These are phyloP conservation scores for Hypoxylon sp. DNA, from an alignment of 2,329 filamentous ascomycete species.

Conservation along the genomic window DNA sequence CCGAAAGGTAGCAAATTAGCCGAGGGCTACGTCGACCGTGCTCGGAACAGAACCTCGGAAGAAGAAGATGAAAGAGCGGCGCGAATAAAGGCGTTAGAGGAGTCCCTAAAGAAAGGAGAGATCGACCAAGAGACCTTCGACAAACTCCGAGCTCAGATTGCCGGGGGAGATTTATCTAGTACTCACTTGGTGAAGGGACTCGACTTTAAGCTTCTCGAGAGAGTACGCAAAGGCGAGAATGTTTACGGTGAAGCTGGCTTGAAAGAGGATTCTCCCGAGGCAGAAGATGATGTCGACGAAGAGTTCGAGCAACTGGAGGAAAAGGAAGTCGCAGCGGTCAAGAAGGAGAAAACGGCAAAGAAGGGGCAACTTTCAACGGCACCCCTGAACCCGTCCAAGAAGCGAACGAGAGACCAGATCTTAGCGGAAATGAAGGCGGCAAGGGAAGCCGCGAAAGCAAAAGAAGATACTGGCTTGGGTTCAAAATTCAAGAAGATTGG, in stretches of 20 bases:
- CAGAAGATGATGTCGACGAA: constrained; percentile 70
- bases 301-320: constrained; percentile 72
- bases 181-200: constrained; percentile 94
- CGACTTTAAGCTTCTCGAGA: constrained; percentile 83
- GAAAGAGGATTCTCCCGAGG: constrained; percentile 49
- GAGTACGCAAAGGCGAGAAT: constrained; percentile 77
- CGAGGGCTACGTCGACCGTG: constrained; percentile 85
- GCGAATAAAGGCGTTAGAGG: constrained; percentile 82
- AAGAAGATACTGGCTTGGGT: constrained; percentile 65
- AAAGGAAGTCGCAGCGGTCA: constrained; percentile 65
- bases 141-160: constrained; percentile 78
- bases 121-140: constrained; percentile 86
- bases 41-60: constrained; percentile 71
- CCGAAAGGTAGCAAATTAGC: constrained; percentile 87
- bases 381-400: constrained; percentile 66
- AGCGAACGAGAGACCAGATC: constrained; percentile 74
- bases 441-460: constrained; percentile 69
- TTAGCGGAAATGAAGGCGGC: constrained; percentile 75
- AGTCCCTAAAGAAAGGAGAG: constrained; percentile 84
- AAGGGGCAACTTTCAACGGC: constrained; percentile 71
- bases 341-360: constrained; percentile 67
- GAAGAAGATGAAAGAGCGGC: constrained; percentile 68
- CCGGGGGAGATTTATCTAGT: constrained; percentile 82
- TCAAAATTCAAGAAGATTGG: constrained; percentile 75
- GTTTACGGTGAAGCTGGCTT: constrained; percentile 61